A percentile compares a stretch with the other conserved stretches of the same genome.
phyloP scores from a whole-genome alignment of 2,329 filamentous ascomycete genomes.

The Emergomyces pasteurianus region DNA sequence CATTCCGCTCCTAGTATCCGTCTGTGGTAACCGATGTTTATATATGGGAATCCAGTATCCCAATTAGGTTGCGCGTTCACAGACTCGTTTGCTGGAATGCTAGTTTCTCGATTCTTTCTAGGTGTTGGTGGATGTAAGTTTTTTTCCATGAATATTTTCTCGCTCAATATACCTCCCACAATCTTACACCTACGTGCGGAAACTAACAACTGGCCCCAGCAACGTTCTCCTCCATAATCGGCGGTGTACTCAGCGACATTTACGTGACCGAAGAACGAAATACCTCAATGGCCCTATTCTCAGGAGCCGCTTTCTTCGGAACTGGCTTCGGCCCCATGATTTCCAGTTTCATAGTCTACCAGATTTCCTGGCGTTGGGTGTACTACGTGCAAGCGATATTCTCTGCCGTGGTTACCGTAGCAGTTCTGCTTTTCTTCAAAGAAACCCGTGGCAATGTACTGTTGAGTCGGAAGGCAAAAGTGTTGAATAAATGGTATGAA shows the following conservation, averaged over 20 bases:
- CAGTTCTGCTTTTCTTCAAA: slow-evolving; percentile 59
- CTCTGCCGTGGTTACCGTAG: slow-evolving; percentile 49
- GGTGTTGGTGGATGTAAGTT: slow-evolving; percentile 62
- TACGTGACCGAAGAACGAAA: slow-evolving; percentile 70
- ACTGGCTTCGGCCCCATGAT: slow-evolving; percentile 69
- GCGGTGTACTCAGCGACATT: slow-evolving; percentile 81
- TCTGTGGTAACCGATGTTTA: slow-evolving; percentile 3
- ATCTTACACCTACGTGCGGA: neutral
- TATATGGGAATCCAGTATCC: slow-evolving; percentile 31
- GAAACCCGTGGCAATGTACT: slow-evolving; percentile 76
- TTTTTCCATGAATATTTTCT: slow-evolving; percentile 8
- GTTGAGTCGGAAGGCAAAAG: slow-evolving; percentile 59
- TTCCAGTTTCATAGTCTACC: slow-evolving; percentile 55
- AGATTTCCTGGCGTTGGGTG: slow-evolving; percentile 68
- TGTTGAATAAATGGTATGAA: slow-evolving; percentile 69
- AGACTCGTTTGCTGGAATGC: slow-evolving; percentile 56
- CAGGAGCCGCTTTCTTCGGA: slow-evolving; percentile 63
- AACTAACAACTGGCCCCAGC: slow-evolving; percentile 14
- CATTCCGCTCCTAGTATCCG: neutral
- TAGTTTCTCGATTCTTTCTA: slow-evolving; percentile 62
- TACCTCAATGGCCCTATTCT: slow-evolving; percentile 80
- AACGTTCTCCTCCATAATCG: slow-evolving; percentile 77
- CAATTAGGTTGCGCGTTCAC: slow-evolving; percentile 65
- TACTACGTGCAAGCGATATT: slow-evolving; percentile 76
- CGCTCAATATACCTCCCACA: neutral